phyloP scores from a whole-genome alignment of 2,329 filamentous ascomycete species.

The Sporothrix globosa region DNA sequence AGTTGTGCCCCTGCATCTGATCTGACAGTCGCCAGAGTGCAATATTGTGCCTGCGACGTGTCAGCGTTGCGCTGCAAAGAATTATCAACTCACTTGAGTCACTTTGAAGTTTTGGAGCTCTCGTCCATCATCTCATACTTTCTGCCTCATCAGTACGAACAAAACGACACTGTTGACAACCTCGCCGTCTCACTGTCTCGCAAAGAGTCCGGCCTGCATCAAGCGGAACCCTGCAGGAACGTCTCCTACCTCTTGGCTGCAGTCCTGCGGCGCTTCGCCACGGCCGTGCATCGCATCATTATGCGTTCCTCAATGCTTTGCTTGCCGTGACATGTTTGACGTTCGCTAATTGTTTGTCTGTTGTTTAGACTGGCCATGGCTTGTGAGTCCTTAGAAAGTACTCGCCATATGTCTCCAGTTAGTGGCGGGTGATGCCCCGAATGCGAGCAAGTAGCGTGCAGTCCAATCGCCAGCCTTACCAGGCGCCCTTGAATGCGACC shows the following conservation, averaged over 20 bases:
- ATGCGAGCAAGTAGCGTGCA: background rate
- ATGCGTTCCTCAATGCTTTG: background rate
- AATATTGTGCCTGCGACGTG: no score
- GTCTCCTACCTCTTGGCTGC: slow-evolving; percentile 1
- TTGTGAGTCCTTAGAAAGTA: no score
- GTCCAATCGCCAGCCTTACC: slow-evolving; percentile 14
- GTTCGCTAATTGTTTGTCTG: background rate
- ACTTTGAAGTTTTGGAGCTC: background rate
- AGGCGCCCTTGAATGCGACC: slow-evolving; percentile 3
- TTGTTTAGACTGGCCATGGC: background rate
- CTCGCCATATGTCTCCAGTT: background rate
- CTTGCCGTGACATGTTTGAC: background rate
- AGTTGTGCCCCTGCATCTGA: slow-evolving; percentile 7
- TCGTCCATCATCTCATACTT: background rate
- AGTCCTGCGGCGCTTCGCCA: slow-evolving; percentile 9
- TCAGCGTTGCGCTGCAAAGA: background rate
- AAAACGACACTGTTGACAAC: background rate
- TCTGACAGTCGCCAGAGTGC: no score
- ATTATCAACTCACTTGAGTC: background rate
- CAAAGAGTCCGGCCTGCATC: background rate
- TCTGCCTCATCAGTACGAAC: background rate
- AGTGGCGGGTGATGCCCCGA: background rate
- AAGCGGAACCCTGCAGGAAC: slow-evolving; percentile 6
- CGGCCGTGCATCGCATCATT: slow-evolving; percentile 13
- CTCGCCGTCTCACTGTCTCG: slow-evolving; percentile 5